These are phyloP conservation scores for Sporormia fimetaria DNA, from an alignment of 495 filamentous ascomycete species.

Conservation along the genomic window DNA sequence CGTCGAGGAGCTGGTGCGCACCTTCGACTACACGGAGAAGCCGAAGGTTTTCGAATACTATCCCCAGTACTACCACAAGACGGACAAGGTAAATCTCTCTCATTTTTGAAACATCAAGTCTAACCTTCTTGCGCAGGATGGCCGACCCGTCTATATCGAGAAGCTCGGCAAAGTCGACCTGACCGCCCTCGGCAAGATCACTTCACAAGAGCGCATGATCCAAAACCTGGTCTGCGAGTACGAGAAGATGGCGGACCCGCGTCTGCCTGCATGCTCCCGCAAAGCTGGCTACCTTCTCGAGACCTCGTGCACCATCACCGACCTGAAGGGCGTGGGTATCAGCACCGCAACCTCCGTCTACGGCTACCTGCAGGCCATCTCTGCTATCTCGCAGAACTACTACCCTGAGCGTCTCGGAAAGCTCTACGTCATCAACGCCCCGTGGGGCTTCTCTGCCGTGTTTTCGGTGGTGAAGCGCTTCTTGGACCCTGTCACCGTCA, in stretches of 20 bases:
- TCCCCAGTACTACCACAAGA: constrained; percentile 98
- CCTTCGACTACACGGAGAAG: constrained; percentile 86
- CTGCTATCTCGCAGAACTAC: constrained; percentile 79
- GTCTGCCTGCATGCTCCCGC: constrained; percentile 88
- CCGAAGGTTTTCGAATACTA: constrained; percentile 81
- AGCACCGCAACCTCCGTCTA: constrained; percentile 66
- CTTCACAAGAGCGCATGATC: constrained; percentile 83
- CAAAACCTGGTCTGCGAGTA: constrained; percentile 94
- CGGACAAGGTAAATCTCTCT: constrained; percentile 62
- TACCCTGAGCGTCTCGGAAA: constrained; percentile 88
- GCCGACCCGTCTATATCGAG: constrained; percentile 93
- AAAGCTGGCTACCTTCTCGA: constrained; percentile 83
- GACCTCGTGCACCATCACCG: constrained; percentile 95
- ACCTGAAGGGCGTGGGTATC: constrained; percentile 86
- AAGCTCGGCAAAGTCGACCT: constrained; percentile 90
- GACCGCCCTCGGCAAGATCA: constrained; percentile 82
- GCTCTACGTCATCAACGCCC: constrained; percentile 93
- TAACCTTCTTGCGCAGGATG: constrained; percentile 59
- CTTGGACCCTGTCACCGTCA: constrained; percentile 89
- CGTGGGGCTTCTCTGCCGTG: constrained; percentile 78
- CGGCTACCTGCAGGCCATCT: constrained; percentile 55
- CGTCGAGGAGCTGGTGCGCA: constrained; percentile 71
- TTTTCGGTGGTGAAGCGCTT: constrained; percentile 82
- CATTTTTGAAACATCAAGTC: background rate
- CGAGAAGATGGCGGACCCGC: constrained; percentile 86